Conservation (phyloP, 257 asterid genomes). For the Solanum pimpinellifolium region DNA sequence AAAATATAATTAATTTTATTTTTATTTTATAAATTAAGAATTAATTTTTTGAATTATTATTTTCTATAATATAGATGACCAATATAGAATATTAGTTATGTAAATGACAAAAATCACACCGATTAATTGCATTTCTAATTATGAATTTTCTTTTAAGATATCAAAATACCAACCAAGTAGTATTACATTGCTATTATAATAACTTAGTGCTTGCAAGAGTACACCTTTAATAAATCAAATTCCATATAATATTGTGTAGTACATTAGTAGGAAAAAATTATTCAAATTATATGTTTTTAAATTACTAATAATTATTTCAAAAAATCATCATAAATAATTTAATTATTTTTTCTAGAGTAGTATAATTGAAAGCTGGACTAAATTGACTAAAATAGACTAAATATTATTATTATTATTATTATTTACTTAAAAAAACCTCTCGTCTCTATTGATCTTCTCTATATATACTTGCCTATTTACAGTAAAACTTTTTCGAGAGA, state of each 20-base stretch:
- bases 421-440: background rate
- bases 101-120: background rate
- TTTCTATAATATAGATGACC: too few species aligned
- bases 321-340: background rate
- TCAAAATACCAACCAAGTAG: background rate
- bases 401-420: background rate
- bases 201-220: too few species aligned
- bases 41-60: background rate
- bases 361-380: background rate
- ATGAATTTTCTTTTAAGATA: background rate
- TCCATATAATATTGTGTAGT: background rate
- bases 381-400: background rate
- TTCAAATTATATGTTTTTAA: background rate
- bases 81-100: background rate
- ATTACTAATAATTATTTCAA: background rate
- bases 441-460: background rate
- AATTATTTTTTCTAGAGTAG: background rate
- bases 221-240: too few species aligned
- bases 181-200: background rate
- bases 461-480: background rate
- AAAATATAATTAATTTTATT: too few species aligned
- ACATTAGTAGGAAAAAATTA: background rate
- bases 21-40: too few species aligned
- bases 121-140: background rate
- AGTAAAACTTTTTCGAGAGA: constrained; percentile 13